These are phyloP conservation scores for Nadsonia fulvescens DNA, from an alignment of 805 yeast species.

Conservation along the genomic window DNA sequence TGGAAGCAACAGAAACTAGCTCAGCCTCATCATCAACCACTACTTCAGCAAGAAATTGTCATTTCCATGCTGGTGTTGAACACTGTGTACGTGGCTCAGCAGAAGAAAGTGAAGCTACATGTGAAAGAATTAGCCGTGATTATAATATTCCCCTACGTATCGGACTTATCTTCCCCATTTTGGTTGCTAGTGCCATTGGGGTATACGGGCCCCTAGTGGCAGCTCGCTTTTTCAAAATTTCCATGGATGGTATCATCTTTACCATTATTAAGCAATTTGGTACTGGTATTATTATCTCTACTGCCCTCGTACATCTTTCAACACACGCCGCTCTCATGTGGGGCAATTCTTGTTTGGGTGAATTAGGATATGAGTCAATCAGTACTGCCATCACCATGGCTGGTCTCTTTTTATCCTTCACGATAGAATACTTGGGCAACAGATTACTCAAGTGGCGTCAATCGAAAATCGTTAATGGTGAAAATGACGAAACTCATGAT, in stretches of 20 bases:
- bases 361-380: constrained; percentile 34
- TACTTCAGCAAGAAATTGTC: too few species aligned
- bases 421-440: constrained; percentile 33
- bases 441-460: constrained; percentile 24
- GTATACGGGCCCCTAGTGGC: constrained; percentile 20
- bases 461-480: constrained; percentile 2
- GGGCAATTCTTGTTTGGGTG: constrained; percentile 41
- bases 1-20: too few species aligned
- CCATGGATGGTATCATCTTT: constrained; percentile 7
- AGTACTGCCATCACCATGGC: constrained; percentile 35
- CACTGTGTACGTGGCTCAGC: too few species aligned
- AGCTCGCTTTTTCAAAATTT: constrained; percentile 8
- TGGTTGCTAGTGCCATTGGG: constrained; percentile 21
- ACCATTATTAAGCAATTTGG: constrained; percentile 58
- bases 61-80: too few species aligned
- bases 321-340: constrained; percentile 50
- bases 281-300: constrained; percentile 69
- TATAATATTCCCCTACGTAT: constrained; percentile 17
- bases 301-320: constrained; percentile 61
- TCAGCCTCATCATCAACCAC: too few species aligned
- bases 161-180: constrained; percentile 21
- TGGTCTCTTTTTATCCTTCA: constrained; percentile 30
- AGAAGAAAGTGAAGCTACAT: too few species aligned
- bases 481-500: constrained; percentile 7
- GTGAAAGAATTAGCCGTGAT: constrained; percentile 11